Base-by-base conservation (phyloP, 345 rosid species). In the Gossypium longicalyx region DNA sequence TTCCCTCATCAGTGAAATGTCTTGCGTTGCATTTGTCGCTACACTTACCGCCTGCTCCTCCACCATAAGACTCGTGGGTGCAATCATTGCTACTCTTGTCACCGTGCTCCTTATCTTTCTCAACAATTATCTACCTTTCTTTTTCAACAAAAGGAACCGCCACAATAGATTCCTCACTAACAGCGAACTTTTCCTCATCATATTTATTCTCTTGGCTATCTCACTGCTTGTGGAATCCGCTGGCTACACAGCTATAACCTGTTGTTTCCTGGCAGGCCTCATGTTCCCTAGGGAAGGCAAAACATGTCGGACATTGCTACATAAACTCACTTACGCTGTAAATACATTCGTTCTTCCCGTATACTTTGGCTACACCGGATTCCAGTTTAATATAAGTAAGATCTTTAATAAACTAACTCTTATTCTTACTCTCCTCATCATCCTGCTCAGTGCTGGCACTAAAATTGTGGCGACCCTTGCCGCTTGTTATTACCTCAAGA, bases 251-350 rank as follows among this genome's bases (percentile, higher is more conserved):
- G 83, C 89, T 59, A 70, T 85, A 7, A 59, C 90, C 19, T 72
- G 81, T 61, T 85, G 83, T 63, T 94, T 89, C 76, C 63, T 88
- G 63, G 62, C 89, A 1, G 98, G 98, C 12, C 17, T 92, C 65
- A 38, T 86, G 86, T 92, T 90, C 81, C 97, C 98, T 0, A 80
- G 94, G 72, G 87, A 89, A 78, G 97, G 98, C 12, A 92, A 92
- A 76, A 84, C 92, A 2, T 81, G 85, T 16, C 71, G 97, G 77
- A 94, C 98, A 4, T 69, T 94, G 85, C 20, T 88, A 54, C 80
- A 74, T 17, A 88, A 88, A 71, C 85, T 94, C 74, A 80, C 84
- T 56, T 92, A 87, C 61, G 84, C 90, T n/a, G 86, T 89, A 47
- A 79, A 92, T 71, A 92, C 87, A 77, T 90, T 92, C 77, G 57